These are phyloP conservation scores for Cyclotella baltica DNA, from an alignment of 108 stramenopile genomes.

Conservation along the genomic window DNA sequence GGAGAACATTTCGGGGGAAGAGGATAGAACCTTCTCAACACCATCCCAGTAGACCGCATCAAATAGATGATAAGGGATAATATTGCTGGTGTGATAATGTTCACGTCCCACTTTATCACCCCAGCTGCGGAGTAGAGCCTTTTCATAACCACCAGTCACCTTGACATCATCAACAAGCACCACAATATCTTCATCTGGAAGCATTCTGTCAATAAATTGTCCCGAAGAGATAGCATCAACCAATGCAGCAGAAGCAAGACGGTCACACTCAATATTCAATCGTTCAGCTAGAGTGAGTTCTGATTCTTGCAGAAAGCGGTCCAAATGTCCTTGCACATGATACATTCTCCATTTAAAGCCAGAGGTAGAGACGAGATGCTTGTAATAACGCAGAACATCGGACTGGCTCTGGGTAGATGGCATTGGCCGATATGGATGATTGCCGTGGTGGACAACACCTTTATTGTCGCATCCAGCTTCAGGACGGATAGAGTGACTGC, in stretches of 20 bases:
- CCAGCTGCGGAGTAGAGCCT: background rate
- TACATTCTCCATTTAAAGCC: background rate
- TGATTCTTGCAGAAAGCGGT: background rate
- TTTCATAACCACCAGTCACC: background rate
- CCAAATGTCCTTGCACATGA: conserved; percentile 1
- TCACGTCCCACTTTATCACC: background rate
- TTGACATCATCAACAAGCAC: background rate
- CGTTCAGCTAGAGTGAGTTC: background rate
- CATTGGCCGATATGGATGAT: background rate
- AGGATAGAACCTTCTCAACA: background rate
- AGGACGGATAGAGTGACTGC: background rate
- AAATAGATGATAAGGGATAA: background rate
- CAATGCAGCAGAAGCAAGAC: background rate
- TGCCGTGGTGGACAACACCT: conserved; percentile 1
- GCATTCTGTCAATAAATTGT: background rate
- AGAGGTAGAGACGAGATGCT: background rate
- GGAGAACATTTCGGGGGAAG: conserved; percentile 7
- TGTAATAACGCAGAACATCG: background rate
- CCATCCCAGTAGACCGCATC: conserved; percentile 8
- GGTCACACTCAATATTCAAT: background rate
- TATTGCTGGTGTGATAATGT: background rate
- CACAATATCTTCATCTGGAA: background rate
- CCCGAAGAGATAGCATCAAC: background rate
- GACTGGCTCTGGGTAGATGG: background rate
- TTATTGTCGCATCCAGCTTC: conserved; percentile 5